Percentiles rank a stretch among this genome's conserved stretches.
phyloP scores from a whole-genome alignment of 768 basidiomycete genomes.

The Kwoniella europaea region DNA sequence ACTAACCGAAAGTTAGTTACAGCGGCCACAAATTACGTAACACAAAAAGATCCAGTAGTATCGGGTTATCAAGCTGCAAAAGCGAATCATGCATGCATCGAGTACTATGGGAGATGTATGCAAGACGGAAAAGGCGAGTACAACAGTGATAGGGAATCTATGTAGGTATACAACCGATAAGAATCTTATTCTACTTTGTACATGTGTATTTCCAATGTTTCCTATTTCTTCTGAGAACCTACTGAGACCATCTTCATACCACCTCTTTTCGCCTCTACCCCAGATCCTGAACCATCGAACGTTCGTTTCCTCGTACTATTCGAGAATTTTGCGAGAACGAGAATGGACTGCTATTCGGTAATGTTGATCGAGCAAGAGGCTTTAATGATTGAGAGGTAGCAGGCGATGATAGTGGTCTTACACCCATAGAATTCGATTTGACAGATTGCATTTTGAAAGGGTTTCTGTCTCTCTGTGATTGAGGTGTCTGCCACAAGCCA shows the following conservation, averaged over 20 bases:
- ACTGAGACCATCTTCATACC: conserved; percentile 30
- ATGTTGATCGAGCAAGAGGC: background rate
- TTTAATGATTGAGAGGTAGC: background rate
- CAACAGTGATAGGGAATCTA: background rate
- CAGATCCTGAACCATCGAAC: conserved; percentile 7
- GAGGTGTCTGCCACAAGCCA: background rate
- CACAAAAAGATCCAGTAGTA: background rate
- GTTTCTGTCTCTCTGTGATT: background rate
- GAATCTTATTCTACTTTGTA: too few species aligned
- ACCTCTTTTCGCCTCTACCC: conserved; percentile 5
- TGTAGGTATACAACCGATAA: background rate
- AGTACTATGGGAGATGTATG: too few species aligned
- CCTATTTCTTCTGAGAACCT: conserved; percentile 6
- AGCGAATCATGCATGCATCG: too few species aligned
- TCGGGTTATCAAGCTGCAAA: background rate
- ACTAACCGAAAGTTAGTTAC: conserved; percentile 2
- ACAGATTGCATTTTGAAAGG: background rate
- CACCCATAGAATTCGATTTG: conserved; percentile 5
- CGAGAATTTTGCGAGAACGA: background rate
- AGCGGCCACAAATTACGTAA: background rate
- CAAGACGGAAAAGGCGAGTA: too few species aligned
- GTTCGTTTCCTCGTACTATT: conserved; percentile 10
- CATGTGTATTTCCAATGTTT: too few species aligned
- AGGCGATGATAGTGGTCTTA: conserved; percentile 1
- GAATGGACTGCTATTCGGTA: background rate